Evolutionary conservation across 441 rosid species (phyloP), one percentile per base, ranked within the genome.

Genomic region (Omphalea diandra): DNA sequence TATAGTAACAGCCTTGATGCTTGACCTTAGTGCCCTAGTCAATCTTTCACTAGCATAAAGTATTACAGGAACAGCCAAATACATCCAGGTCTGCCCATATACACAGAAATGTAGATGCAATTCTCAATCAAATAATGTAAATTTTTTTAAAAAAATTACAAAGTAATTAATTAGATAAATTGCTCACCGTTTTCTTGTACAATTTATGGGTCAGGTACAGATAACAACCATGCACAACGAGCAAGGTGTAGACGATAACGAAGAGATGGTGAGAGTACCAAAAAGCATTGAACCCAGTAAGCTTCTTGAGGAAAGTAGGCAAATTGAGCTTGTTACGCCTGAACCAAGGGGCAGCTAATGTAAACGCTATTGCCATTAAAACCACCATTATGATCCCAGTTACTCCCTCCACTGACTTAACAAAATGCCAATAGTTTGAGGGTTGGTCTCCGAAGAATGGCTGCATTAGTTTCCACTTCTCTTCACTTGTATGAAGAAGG

Each of bases 241-340:
- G 93, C 72, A 91, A 84, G 27, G 90, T 60, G 68, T 94, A 94
- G 75, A 92, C 97, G 20, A 91, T 78, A 50, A 89, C 80, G 73
- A 91, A 92, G 60, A 87, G 84, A 78, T 91, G 98, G 80, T 91
- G 97, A 7, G 98, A 86, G 72, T 94, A 94, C 98, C 98, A 94
- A 63, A 94, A 94, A 63, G 98, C 97, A 52, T 94, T 94, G 72
- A 91, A 94, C 32, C 98, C 98, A 0, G 97, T 90, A 52, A 94
- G 90, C 71, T 82, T 90, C 79, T 81, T 87, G n/a, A 94, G 80
- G 63, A 82, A 79, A 0, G 72, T 83, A n/a, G 97, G 97, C 47
- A 91, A 70, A 54, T 84, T 85, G 69, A 88, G 85, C 82, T 78
- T 87, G 83, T 79, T 86, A 24, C 94, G 84, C 69, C 98, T 81